Evolutionary conservation across 345 rosid genomes (phyloP).

Genomic region (Mercurialis annua): DNA sequence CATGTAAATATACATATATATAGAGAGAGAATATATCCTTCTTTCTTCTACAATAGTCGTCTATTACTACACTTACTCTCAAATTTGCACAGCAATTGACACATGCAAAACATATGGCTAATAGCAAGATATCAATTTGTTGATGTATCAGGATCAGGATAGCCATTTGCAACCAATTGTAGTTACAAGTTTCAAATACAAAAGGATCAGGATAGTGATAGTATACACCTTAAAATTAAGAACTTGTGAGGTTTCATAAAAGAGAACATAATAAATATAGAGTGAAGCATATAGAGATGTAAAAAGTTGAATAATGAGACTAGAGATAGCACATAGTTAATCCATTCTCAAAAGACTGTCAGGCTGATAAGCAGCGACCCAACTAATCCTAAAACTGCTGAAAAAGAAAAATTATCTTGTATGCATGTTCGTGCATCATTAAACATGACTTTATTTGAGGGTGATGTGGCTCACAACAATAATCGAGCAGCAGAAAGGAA

Average conservation of each 20-base stretch:
- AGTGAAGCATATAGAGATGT: background rate
- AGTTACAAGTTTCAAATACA: too few relatives aligned
- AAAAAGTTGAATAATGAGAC: background rate
- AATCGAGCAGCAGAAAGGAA: background rate
- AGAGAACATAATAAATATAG: background rate
- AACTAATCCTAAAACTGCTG: background rate
- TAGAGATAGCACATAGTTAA: background rate
- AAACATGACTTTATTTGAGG: background rate
- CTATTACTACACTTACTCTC: too few relatives aligned
- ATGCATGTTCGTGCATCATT: background rate
- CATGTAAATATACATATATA: too few relatives aligned
- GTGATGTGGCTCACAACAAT: background rate
- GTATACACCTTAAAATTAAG: too few relatives aligned
- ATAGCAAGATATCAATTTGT: too few relatives aligned
- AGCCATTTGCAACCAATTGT: too few relatives aligned
- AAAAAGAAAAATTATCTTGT: background rate
- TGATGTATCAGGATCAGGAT: too few relatives aligned
- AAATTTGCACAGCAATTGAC: too few relatives aligned
- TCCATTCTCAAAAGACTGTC: background rate
- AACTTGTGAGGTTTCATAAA: background rate
- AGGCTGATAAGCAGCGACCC: background rate
- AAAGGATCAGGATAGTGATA: too few relatives aligned
- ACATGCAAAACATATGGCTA: too few relatives aligned
- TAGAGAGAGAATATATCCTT: too few relatives aligned
- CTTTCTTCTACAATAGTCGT: background rate